Base-by-base conservation (phyloP, 148 eudicot species). In the Chenopodium berlandieri region DNA sequence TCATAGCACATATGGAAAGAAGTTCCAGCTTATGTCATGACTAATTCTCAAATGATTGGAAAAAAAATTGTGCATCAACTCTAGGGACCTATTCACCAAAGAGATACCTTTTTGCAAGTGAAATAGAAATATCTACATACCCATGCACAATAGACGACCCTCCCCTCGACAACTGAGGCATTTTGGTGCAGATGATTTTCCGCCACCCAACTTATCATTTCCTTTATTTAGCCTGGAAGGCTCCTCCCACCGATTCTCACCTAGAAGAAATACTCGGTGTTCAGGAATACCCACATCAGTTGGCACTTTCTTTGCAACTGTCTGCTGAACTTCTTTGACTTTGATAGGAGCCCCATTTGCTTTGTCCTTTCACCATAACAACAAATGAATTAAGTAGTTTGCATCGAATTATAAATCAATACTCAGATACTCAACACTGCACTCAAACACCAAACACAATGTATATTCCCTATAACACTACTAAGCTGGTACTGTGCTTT, bases 201-300 rank as follows among this genome's bases (percentile, higher is more conserved):
- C 83, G n/a, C 50, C 81, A 8, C 69, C 74, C 75, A 75, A 76
- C 75, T 89, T 88, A 79, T 79, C 87, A 69, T 81, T 83, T 54
- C 71, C 81, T 69, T 77, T 84, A 71, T 69, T 81, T 73, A 96
- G 90, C 90, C 99, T 88, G 11, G 98, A 92, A 68, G 99, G 87
- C 27, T 96, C 99, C 87, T 96, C 99, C 98, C 98, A 96, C 79
- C 99, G 78, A 65, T 96, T 96, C 87, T 96, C 99, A 71, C 99
- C 99, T 56, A 96, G 94, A 80, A 96, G 98, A 86, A 85, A 96
- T 67, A 96, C 99, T 82, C 94, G 83, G 50, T 85, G 73, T 31
- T 83, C 71, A 48, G 90, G 69, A 73, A 84, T 75, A 8, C 86
- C 88, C 31, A 37, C 68, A 80, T 84, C 81, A 72, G 83, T 34